A percentile compares a stretch with the other conserved stretches of the same genome.
Conservation (phyloP, 768 basidiomycete species). For the Sistotremastrum suecicum region DNA sequence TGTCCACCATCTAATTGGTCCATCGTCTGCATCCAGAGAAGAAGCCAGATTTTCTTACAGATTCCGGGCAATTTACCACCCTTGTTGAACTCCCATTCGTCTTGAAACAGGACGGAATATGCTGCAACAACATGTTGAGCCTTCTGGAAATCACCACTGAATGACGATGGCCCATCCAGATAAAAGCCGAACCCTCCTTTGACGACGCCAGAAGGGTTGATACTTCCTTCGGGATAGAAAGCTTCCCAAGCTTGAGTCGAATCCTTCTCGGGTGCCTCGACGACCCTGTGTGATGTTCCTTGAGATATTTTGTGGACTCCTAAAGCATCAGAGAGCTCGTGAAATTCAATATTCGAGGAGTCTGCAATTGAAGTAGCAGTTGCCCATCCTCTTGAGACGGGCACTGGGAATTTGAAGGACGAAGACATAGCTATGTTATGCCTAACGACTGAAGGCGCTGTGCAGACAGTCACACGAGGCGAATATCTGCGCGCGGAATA, state of each 20-base stretch:
- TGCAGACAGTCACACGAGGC: too few relatives aligned
- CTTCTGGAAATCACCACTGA: constrained; percentile 15
- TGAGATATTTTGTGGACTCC: constrained; percentile 35
- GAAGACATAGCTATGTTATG: too few relatives aligned
- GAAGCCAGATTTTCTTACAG: constrained; percentile 28
- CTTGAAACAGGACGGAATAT: constrained; percentile 52
- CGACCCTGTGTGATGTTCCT: constrained; percentile 19
- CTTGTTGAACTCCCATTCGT: constrained; percentile 52
- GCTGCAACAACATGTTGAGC: constrained; percentile 45
- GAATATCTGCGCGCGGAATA: too few relatives aligned
- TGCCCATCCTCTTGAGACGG: too few relatives aligned
- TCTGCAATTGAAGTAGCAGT: too few relatives aligned
- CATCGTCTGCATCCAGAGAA: neutral
- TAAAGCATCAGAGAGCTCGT: constrained; percentile 14
- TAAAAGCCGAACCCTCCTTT: constrained; percentile 64
- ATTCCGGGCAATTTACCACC: constrained; percentile 69
- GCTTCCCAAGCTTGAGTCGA: constrained; percentile 42
- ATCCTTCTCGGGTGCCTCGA: constrained; percentile 11
- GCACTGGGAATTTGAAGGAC: too few relatives aligned
- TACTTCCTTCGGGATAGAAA: constrained; percentile 42
- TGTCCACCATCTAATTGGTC: constrained; percentile 37
- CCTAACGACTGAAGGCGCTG: too few relatives aligned
- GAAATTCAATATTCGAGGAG: too few relatives aligned
- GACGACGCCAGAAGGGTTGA: constrained; percentile 36
- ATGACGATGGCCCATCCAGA: constrained; percentile 36